These are phyloP conservation scores for Ophiostoma australiae DNA, from an alignment of 2,329 filamentous ascomycete species.

Conservation along the genomic window DNA sequence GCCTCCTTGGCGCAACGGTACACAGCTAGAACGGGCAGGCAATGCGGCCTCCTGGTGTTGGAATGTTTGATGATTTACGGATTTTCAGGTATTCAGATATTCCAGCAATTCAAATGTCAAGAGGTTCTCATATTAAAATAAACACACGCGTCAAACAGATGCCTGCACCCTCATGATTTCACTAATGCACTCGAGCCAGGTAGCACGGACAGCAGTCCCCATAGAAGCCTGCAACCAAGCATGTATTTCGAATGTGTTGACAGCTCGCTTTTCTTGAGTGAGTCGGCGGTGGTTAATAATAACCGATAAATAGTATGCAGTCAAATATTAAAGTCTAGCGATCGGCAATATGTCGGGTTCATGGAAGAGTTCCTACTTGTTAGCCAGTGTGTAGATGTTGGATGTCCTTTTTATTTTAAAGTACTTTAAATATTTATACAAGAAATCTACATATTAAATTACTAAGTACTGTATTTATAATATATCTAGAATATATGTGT, in stretches of 20 bases:
- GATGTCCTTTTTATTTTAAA: no score
- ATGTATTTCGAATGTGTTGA: not conserved
- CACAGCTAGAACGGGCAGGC: not conserved
- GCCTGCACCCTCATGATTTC: not conserved
- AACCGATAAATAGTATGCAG: no score
- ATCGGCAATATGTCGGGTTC: not conserved
- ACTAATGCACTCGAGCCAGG: not conserved
- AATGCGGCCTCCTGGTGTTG: not conserved
- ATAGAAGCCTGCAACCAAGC: not conserved
- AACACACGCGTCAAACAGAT: not conserved
- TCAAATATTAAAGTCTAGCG: not conserved
- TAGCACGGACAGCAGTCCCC: not conserved
- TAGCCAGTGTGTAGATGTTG: not conserved
- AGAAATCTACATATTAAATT: no score
- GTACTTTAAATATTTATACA: no score
- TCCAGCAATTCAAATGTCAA: no score
- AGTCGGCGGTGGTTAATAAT: no score
- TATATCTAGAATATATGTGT: no score
- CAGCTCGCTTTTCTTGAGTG: not conserved
- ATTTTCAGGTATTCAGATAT: no score
- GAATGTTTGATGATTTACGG: not conserved
- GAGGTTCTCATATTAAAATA: no score
- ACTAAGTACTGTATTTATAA: no score
- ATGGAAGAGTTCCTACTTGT: not conserved
- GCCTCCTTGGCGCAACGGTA: conserved; percentile 2